phyloP scores from a whole-genome alignment of 495 filamentous ascomycete species.

The Penicillium odoratum region DNA sequence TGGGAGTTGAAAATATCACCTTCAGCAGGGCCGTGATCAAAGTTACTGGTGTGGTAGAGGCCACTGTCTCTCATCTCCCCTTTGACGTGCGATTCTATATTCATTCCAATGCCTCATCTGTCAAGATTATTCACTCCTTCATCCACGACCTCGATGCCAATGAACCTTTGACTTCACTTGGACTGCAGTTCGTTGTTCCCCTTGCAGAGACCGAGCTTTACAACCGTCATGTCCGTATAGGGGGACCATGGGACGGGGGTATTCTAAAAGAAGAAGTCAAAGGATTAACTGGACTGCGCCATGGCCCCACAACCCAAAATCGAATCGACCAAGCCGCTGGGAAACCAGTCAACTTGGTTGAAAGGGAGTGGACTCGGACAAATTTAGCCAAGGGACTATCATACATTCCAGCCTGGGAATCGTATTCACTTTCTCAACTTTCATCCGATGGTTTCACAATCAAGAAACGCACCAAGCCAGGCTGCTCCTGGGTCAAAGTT shows the following conservation, averaged over 20 bases:
- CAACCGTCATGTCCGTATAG: conserved; percentile 41
- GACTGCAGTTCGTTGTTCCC: conserved; percentile 38
- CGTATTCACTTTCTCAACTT: conserved; percentile 47
- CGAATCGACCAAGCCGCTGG: conserved; percentile 16
- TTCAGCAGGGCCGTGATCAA: conserved; percentile 16
- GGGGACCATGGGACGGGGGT: conserved; percentile 33
- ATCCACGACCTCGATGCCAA: conserved; percentile 33
- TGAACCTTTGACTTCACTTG: conserved; percentile 37
- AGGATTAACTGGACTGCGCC: conserved; percentile 39
- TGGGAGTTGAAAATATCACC: conserved; percentile 17
- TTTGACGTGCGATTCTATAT: conserved; percentile 45
- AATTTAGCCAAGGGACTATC: conserved; percentile 10
- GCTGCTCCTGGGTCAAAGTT: conserved; percentile 51
- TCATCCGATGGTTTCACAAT: conserved; percentile 52
- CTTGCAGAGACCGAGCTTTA: conserved; percentile 34
- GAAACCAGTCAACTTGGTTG: conserved; percentile 3
- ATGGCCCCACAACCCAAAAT: conserved; percentile 30
- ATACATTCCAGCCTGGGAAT: conserved; percentile 48
- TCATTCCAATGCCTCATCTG: conserved; percentile 34
- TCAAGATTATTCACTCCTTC: conserved; percentile 36
- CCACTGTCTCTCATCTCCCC: conserved; percentile 25
- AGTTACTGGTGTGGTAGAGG: conserved; percentile 10
- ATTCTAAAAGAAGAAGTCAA: conserved; percentile 44
- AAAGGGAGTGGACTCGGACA: conserved; percentile 17
- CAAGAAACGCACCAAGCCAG: conserved; percentile 49